Evolutionary conservation across 2,329 filamentous ascomycete species (phyloP), one percentile per base, ranked within the genome.

Genomic region (Trichophyton rubrum): DNA sequence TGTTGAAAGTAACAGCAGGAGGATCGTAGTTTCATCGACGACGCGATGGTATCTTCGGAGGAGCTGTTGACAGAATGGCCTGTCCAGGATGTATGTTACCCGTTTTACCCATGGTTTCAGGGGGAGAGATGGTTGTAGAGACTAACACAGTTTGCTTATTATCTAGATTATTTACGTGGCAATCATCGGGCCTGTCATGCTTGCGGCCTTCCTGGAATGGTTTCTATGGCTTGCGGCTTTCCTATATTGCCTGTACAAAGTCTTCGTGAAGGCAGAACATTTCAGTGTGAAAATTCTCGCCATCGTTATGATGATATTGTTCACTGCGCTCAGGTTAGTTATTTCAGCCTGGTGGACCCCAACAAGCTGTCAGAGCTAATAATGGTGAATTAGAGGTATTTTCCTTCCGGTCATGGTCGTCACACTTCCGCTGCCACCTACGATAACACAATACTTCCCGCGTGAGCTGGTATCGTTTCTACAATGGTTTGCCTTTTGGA

Each of bases 401-500:
- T 97, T 96, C 74, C 79, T 97, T 30, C 92, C 92, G 0, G 88
- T 96, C 65, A 96, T 97, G 90, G 74, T 96, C 22, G 90, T 96
- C 56, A 97, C 91, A 0, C 79, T 97, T 3, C 92, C 92, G 0
- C 79, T 97, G 2, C 92, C 92, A 0, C 74, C 79, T 20, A 80
- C 84, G 62, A 78, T 96, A 53, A 85, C 85, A 6, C 79, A 82
- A 62, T 81, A 88, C 66, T 95, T 92, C 75, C 91, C 92, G 0
- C 60, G 71, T 2, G 59, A 73, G 1, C 82, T 93, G 79, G 87
- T 93, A 45, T 74, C 71, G 1, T 80, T 88, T 55, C 80, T 97
- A 13, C 91, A 96, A 71, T 95, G 90, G 88, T 96, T 97, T 69
- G 91, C 90, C 3, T 97, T 97, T 73, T 96, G 89, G 86, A 85